A percentile compares a stretch with the other conserved stretches of the same genome.
Conservation (phyloP, 306 rosid species). For the Trifolium dubium region DNA sequence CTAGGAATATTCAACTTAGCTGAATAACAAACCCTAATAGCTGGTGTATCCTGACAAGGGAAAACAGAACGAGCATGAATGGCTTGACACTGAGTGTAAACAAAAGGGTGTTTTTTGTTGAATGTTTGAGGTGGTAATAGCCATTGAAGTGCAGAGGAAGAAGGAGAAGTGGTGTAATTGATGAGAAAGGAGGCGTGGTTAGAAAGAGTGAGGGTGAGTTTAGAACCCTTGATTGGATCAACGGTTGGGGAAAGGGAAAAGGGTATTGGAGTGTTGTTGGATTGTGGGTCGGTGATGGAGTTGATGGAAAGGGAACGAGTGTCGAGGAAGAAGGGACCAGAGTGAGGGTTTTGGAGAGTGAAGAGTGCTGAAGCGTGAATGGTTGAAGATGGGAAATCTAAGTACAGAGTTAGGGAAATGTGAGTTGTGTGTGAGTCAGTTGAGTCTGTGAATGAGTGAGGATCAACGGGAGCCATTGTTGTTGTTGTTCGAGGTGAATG, state of each 20-base stretch:
- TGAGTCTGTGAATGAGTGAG: constrained; percentile 88
- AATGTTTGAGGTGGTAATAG: constrained; percentile 78
- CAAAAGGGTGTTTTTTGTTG: constrained; percentile 70
- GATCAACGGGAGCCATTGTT: constrained; percentile 81
- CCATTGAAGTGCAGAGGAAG: constrained; percentile 94
- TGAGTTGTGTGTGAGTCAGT: constrained; percentile 58
- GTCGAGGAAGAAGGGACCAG: constrained; percentile 77
- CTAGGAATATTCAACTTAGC: constrained; percentile 66
- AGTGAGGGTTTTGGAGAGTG: constrained; percentile 55
- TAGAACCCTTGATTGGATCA: constrained; percentile 67
- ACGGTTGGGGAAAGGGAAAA: constrained; percentile 52
- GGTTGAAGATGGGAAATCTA: constrained; percentile 67
- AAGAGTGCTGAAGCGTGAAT: constrained; percentile 74
- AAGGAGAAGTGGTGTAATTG: constrained; percentile 64
- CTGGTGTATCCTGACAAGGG: constrained; percentile 97
- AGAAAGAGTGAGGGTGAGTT: constrained; percentile 61
- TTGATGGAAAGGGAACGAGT: constrained; percentile 67
- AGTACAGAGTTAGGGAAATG: constrained; percentile 64
- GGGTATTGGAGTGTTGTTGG: constrained; percentile 51
- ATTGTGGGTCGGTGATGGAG: constrained; percentile 54
- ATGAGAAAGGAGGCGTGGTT: constrained; percentile 59
- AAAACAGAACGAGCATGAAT: constrained; percentile 87
- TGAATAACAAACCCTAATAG: constrained; percentile 66
- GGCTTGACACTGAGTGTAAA: constrained; percentile 91
- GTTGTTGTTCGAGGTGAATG: neutral